These are phyloP conservation scores for Apophysomyces elegans DNA, from an alignment of 371 early-diverging fungal species.

Conservation along the genomic window DNA sequence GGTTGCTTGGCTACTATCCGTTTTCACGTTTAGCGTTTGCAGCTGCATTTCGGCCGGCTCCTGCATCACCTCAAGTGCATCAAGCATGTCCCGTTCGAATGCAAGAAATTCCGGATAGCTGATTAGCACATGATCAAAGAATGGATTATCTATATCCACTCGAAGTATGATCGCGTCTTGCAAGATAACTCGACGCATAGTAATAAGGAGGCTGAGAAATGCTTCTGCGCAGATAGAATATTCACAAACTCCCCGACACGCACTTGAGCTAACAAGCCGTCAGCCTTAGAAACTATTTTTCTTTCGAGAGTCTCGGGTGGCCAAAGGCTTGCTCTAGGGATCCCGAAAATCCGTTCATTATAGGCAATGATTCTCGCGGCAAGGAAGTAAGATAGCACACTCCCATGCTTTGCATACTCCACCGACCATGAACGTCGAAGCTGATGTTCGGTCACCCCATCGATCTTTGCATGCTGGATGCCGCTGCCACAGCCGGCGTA, in stretches of 20 bases:
- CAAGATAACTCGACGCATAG: not conserved
- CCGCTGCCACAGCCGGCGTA: slow-evolving; percentile 5
- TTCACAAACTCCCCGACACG: not conserved
- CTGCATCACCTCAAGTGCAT: not conserved
- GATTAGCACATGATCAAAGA: not conserved
- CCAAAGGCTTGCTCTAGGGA: not conserved
- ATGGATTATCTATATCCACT: not conserved
- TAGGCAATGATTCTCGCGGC: not conserved
- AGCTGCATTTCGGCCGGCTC: slow-evolving; percentile 1
- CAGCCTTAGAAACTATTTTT: not conserved
- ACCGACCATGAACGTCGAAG: not conserved
- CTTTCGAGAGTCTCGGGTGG: not conserved
- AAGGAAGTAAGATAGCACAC: not conserved
- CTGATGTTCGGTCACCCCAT: slow-evolving; percentile 6
- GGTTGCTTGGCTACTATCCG: not conserved
- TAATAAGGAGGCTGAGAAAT: not conserved
- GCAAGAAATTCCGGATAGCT: slow-evolving; percentile 5
- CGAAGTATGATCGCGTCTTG: slow-evolving; percentile 4
- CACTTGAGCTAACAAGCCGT: not conserved
- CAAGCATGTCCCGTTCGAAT: not conserved
- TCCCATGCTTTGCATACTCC: slow-evolving; percentile 9
- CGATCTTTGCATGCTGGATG: not conserved
- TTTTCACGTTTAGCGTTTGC: not conserved
- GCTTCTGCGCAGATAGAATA: too few species aligned
- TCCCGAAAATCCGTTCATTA: slow-evolving; percentile 1